Evolutionary conservation across 805 yeast genomes (phyloP).

Genomic region (Schwanniomyces sp.): DNA sequence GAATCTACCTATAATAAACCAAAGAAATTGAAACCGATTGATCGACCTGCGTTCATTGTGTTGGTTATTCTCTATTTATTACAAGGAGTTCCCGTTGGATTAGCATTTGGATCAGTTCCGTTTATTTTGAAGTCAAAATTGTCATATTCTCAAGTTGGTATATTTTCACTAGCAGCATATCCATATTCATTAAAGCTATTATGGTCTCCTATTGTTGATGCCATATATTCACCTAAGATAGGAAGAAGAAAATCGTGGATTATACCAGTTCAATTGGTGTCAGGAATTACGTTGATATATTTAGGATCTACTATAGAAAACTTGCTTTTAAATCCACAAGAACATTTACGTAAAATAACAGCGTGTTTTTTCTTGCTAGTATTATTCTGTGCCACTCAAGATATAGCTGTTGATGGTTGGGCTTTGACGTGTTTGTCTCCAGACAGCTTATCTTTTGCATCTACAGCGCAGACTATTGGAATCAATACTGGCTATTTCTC

Average conservation of each 20-base stretch:
- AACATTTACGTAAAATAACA: conserved; percentile 59
- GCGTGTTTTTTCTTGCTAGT: conserved; percentile 73
- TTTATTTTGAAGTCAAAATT: conserved; percentile 81
- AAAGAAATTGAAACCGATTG: conserved; percentile 27
- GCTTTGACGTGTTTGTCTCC: conserved; percentile 84
- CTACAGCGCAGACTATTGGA: conserved; percentile 97
- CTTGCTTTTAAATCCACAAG: conserved; percentile 49
- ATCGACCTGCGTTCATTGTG: conserved; percentile 72
- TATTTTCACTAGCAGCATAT: conserved; percentile 88
- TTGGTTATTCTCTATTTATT: conserved; percentile 74
- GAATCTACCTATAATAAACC: not conserved
- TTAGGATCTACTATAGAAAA: conserved; percentile 61
- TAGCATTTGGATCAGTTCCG: conserved; percentile 94
- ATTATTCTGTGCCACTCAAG: conserved; percentile 93
- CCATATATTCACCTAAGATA: conserved; percentile 60
- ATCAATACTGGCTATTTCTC: conserved; percentile 89
- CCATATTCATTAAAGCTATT: conserved; percentile 90
- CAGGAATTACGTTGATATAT: conserved; percentile 63
- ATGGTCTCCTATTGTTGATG: conserved; percentile 97
- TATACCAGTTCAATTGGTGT: conserved; percentile 84
- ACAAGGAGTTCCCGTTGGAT: conserved; percentile 96
- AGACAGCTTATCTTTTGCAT: conserved; percentile 81
- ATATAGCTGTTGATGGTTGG: conserved; percentile 99
- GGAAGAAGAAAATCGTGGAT: conserved; percentile 95
- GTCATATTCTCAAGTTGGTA: conserved; percentile 84